phyloP scores from a whole-genome alignment of 192 early-diverging fungal genomes.

The Geranomyces michiganensis region DNA sequence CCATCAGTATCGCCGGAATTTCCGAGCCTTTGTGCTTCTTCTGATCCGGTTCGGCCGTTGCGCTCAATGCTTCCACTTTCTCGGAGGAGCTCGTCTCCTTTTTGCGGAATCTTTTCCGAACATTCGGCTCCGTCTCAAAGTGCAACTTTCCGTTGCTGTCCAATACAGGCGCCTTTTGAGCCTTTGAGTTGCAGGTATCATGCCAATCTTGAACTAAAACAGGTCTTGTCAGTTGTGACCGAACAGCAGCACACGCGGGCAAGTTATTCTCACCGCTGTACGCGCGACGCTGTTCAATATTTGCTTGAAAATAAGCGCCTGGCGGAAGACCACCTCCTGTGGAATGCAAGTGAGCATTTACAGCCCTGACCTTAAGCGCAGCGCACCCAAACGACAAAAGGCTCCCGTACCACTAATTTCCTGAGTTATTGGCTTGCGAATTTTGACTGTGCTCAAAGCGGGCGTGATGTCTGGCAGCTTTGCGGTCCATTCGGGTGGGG shows the following conservation, averaged over 20 bases:
- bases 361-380: too few relatives aligned
- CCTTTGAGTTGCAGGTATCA: constrained; percentile 29
- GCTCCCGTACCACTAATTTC: constrained; percentile 25
- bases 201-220: constrained; percentile 48
- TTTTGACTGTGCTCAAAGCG: constrained; percentile 28
- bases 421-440: constrained; percentile 46
- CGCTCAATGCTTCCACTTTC: constrained; percentile 5
- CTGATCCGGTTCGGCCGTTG: neutral
- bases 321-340: constrained; percentile 46
- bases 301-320: constrained; percentile 47
- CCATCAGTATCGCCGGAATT: neutral
- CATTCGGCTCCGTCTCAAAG: neutral
- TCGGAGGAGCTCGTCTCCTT: neutral
- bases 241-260: neutral
- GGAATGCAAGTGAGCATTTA: too few relatives aligned
- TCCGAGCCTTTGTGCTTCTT: neutral
- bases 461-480: constrained; percentile 24
- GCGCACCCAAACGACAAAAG: neutral
- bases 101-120: neutral
- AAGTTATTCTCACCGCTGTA: constrained; percentile 28
- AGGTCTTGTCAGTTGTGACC: neutral
- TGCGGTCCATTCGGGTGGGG: constrained; percentile 78
- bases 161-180: constrained; percentile 35
- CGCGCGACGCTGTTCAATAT: constrained; percentile 41
- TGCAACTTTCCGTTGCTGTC: constrained; percentile 30